These are phyloP conservation scores for Coleophoma cylindrospora DNA, from an alignment of 2,329 filamentous ascomycete genomes.

Conservation along the genomic window DNA sequence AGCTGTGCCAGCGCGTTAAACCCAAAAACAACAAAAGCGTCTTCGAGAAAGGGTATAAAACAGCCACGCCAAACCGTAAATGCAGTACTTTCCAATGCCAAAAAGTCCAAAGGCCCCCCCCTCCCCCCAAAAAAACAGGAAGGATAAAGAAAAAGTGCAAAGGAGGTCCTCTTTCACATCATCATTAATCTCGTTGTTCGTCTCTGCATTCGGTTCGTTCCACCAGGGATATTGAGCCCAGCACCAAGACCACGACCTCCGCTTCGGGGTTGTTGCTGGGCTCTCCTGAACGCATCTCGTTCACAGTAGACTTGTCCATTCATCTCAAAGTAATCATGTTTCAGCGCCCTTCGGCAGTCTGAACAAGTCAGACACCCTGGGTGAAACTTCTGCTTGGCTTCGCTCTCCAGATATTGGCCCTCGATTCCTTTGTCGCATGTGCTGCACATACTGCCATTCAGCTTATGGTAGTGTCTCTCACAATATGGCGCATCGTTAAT, in stretches of 20 bases:
- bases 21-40: background rate
- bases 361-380: constrained; percentile 79
- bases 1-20: too few relatives aligned
- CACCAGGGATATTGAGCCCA: constrained; percentile 2
- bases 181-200: constrained; percentile 45
- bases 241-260: constrained; percentile 9
- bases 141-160: background rate
- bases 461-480: constrained; percentile 84
- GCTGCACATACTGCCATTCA: constrained; percentile 82
- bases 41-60: constrained; percentile 11
- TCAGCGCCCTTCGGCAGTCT: constrained; percentile 68
- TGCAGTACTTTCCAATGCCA: constrained; percentile 3
- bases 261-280: constrained; percentile 13
- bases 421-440: constrained; percentile 83
- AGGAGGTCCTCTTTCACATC: constrained; percentile 28
- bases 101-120: too few relatives aligned
- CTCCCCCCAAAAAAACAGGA: background rate
- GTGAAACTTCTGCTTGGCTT: constrained; percentile 74
- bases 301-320: constrained; percentile 79
- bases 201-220: constrained; percentile 34
- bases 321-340: constrained; percentile 89
- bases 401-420: constrained; percentile 87
- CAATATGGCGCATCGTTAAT: constrained; percentile 84
- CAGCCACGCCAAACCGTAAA: constrained; percentile 11
- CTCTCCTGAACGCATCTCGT: constrained; percentile 59